These are phyloP conservation scores for Metarhizium album DNA, from an alignment of 2,329 filamentous ascomycete genomes.

Conservation along the genomic window DNA sequence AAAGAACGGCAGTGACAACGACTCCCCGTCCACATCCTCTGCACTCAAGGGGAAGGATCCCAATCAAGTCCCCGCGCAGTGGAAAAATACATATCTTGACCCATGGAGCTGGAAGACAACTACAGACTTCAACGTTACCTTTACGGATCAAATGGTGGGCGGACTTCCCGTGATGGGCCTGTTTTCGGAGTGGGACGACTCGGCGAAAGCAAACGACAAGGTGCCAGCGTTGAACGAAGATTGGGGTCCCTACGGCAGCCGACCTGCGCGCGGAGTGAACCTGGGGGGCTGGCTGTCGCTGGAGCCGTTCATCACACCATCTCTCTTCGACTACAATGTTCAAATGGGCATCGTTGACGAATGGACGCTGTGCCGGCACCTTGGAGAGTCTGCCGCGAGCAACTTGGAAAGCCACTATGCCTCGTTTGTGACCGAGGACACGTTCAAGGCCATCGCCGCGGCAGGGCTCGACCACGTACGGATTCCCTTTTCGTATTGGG, in stretches of 20 bases:
- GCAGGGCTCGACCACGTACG: constrained; percentile 95
- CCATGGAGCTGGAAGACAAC: constrained; percentile 90
- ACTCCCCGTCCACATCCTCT: constrained; percentile 18
- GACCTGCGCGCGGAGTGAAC: constrained; percentile 81
- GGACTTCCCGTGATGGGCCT: constrained; percentile 87
- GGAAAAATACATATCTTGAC: constrained; percentile 68
- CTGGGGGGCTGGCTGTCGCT: constrained; percentile 88
- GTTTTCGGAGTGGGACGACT: constrained; percentile 77
- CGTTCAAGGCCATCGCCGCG: constrained; percentile 72
- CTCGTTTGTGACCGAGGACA: constrained; percentile 72
- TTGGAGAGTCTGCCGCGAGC: constrained; percentile 55
- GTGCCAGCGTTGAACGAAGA: constrained; percentile 65
- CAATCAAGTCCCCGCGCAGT: constrained; percentile 50
- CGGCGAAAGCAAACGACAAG: constrained; percentile 61
- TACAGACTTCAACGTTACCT: constrained; percentile 85
- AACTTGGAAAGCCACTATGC: constrained; percentile 88
- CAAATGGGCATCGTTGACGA: constrained; percentile 69
- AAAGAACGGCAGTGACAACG: constrained; percentile 39
- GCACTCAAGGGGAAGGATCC: constrained; percentile 40
- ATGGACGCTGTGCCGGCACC: constrained; percentile 62
- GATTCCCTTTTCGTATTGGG: constrained; percentile 94
- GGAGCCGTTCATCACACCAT: constrained; percentile 93
- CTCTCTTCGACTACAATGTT: constrained; percentile 64
- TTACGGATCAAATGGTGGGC: constrained; percentile 75
- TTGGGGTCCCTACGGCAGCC: constrained; percentile 67